phyloP scores from a whole-genome alignment of 768 basidiomycete genomes.

The Leucocoprinus sp. region DNA sequence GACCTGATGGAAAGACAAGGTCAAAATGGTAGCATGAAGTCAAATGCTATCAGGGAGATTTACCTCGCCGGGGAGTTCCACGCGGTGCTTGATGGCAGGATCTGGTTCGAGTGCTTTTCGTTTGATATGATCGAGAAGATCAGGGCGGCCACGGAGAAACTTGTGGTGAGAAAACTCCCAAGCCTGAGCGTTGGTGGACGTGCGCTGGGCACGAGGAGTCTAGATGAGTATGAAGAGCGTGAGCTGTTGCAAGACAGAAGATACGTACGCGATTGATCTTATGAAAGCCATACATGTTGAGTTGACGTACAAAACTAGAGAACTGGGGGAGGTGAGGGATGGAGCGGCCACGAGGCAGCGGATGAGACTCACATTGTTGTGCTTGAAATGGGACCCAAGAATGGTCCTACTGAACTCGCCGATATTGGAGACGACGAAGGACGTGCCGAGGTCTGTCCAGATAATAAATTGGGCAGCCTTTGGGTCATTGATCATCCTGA shows the following conservation, averaged over 20 bases:
- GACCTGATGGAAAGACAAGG: constrained; percentile 29
- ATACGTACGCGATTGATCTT: constrained; percentile 77
- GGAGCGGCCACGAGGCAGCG: constrained; percentile 8
- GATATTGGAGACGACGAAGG: constrained; percentile 81
- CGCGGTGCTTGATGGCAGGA: constrained; percentile 59
- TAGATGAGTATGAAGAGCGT: constrained; percentile 19
- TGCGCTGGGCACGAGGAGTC: constrained; percentile 79
- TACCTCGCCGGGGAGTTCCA: constrained; percentile 79
- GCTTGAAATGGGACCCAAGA: constrained; percentile 82
- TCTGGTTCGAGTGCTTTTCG: constrained; percentile 80
- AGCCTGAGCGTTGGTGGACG: constrained; percentile 71
- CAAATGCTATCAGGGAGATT: constrained; percentile 15
- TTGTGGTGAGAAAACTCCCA: constrained; percentile 90
- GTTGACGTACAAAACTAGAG: constrained; percentile 87
- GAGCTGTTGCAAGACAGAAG: not conserved
- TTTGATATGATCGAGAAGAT: constrained; percentile 80
- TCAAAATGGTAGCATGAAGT: constrained; percentile 2
- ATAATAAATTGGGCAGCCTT: constrained; percentile 74
- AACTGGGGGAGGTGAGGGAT: constrained; percentile 42
- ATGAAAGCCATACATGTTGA: constrained; percentile 97
- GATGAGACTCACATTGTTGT: constrained; percentile 68
- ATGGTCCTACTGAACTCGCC: constrained; percentile 82
- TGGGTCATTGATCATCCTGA: constrained; percentile 80
- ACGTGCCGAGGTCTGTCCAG: constrained; percentile 78
- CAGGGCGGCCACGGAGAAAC: constrained; percentile 72